A percentile compares a stretch with the other conserved stretches of the same genome.
These are phyloP conservation scores for Acanthamoeba polyphaga DNA, from an alignment of 208 protist species.

Conservation along the genomic window DNA sequence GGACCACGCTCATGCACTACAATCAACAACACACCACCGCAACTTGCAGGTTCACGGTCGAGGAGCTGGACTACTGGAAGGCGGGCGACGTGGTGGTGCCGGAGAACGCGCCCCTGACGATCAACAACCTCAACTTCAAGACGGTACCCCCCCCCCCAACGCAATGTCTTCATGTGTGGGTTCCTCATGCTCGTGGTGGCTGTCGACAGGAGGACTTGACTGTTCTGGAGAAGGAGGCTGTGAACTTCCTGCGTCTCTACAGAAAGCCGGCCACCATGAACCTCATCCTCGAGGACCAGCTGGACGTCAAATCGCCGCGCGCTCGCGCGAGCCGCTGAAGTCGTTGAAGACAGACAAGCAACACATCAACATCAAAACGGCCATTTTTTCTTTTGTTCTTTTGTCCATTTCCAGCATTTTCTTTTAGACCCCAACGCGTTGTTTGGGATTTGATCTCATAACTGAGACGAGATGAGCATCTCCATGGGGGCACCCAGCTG, in stretches of 20 bases:
- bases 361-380: no score
- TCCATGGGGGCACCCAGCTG: slow-evolving; percentile 39
- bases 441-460: no score
- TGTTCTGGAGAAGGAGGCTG: slow-evolving; percentile 21
- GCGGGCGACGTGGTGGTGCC: slow-evolving; percentile 12
- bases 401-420: neutral
- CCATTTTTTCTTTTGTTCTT: neutral
- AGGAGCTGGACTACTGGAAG: slow-evolving; percentile 44
- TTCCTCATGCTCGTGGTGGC: neutral
- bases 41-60: neutral
- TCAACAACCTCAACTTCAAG: neutral
- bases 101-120: neutral
- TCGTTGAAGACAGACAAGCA: neutral
- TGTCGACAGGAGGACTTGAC: slow-evolving; percentile 5
- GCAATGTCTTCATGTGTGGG: neutral
- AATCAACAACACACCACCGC: no score
- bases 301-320: neutral
- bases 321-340: neutral
- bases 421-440: neutral
- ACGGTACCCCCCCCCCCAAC: neutral
- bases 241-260: slow-evolving; percentile 45
- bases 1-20: no score
- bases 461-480: neutral
- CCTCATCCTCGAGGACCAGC: slow-evolving; percentile 57
- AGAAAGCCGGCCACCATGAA: slow-evolving; percentile 59